Conservation (phyloP, 768 basidiomycete species). For the Russula sp. region DNA sequence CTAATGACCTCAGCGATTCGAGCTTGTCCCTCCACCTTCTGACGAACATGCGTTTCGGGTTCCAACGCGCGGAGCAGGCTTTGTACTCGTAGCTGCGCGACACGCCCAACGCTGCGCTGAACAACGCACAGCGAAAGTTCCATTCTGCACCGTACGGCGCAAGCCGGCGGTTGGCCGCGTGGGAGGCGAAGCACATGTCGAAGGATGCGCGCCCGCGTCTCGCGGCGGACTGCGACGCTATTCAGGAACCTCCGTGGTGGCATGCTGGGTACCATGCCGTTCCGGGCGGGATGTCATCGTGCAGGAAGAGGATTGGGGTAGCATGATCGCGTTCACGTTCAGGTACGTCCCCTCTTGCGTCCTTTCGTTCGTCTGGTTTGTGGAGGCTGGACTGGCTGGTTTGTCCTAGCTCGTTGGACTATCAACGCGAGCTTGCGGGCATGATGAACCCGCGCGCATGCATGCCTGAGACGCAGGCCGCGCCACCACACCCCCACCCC, state of each 20-base stretch:
- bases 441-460: constrained; percentile 23
- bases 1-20: constrained; percentile 21
- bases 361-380: not conserved
- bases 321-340: constrained; percentile 70
- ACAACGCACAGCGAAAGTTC: constrained; percentile 59
- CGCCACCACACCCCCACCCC: not conserved
- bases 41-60: constrained; percentile 45
- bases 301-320: constrained; percentile 68
- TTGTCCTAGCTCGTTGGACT: constrained; percentile 49
- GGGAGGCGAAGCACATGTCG: constrained; percentile 60
- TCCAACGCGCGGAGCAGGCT: constrained; percentile 53
- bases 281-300: constrained; percentile 61
- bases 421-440: constrained; percentile 38
- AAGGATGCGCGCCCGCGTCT: constrained; percentile 25
- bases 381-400: not conserved
- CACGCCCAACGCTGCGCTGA: constrained; percentile 44
- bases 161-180: constrained; percentile 48
- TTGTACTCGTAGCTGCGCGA: constrained; percentile 50
- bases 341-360: constrained; percentile 46
- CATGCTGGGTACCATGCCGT: constrained; percentile 50
- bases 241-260: constrained; percentile 65
- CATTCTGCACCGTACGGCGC: constrained; percentile 47
- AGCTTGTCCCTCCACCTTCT: constrained; percentile 39
- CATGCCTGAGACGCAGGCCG: not conserved
- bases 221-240: constrained; percentile 23